Conservation (phyloP, 2,329 filamentous ascomycete species). For the Cadophora gregata region DNA sequence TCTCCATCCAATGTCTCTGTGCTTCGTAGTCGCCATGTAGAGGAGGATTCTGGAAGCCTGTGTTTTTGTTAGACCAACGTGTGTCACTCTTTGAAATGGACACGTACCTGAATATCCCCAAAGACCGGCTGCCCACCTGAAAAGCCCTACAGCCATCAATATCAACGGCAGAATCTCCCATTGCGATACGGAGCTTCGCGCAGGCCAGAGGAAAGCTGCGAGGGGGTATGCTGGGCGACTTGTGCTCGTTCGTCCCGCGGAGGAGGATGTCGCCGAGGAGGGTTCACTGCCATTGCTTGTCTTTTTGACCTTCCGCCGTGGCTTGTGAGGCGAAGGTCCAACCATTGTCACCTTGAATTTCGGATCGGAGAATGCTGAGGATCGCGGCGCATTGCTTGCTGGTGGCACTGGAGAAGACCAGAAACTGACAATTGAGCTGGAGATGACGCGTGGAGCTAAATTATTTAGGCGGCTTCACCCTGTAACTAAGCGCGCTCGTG, state of each 20-base stretch:
- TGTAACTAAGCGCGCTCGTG: background rate
- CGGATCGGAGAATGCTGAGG: background rate
- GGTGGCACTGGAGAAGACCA: background rate
- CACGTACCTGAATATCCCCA: constrained; percentile 91
- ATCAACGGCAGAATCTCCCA: constrained; percentile 91
- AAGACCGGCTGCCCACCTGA: constrained; percentile 88
- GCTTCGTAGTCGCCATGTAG: constrained; percentile 98
- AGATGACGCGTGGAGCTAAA: background rate
- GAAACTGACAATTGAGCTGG: background rate
- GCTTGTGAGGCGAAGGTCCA: constrained; percentile 60
- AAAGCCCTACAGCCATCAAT: constrained; percentile 88
- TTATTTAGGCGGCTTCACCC: background rate
- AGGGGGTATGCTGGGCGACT: constrained; percentile 81
- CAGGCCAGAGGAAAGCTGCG: constrained; percentile 93
- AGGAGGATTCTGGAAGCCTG: constrained; percentile 80
- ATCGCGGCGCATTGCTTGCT: constrained; percentile 15
- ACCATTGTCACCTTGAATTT: constrained; percentile 52
- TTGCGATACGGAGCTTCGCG: constrained; percentile 82
- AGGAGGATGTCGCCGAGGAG: constrained; percentile 28
- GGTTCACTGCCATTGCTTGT: constrained; percentile 47
- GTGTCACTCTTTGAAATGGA: constrained; percentile 9
- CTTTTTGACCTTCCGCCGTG: constrained; percentile 63
- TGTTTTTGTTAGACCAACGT: constrained; percentile 25
- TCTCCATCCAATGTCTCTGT: constrained; percentile 98
- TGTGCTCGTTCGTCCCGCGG: constrained; percentile 26